phyloP scores from a whole-genome alignment of 371 early-diverging fungal genomes.

The Zancudomyces culisetae region DNA sequence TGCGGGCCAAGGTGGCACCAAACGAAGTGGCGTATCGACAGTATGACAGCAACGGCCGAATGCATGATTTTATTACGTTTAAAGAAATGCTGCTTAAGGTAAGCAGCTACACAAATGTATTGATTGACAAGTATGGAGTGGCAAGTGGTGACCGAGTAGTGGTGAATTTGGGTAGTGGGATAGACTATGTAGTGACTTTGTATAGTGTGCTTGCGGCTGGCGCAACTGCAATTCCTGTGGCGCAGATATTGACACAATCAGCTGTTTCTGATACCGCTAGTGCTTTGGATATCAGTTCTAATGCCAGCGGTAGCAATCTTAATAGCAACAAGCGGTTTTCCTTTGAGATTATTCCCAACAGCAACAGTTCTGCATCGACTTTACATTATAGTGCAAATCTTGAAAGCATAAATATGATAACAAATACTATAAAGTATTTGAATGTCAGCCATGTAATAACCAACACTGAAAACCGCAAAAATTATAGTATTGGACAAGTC shows the following conservation, averaged over 20 bases:
- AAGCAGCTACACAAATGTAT: conserved; percentile 36
- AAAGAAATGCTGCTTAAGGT: conserved; percentile 47
- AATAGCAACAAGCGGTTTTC: conserved; percentile 27
- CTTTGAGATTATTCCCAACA: conserved; percentile 42
- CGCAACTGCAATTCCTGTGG: conserved; percentile 47
- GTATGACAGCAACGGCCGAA: conserved; percentile 36
- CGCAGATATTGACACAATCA: conserved; percentile 31
- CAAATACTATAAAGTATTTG: conserved; percentile 11
- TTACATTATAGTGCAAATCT: neutral
- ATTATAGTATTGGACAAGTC: neutral
- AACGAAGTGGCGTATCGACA: conserved; percentile 44
- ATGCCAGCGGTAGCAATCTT: conserved; percentile 36
- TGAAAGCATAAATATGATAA: conserved; percentile 3
- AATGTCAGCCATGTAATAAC: conserved; percentile 10
- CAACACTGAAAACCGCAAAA: conserved; percentile 2
- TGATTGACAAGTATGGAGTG: conserved; percentile 34
- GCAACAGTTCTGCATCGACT: conserved; percentile 22
- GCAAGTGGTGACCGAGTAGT: conserved; percentile 38
- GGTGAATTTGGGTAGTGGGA: conserved; percentile 43
- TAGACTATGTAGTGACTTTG: conserved; percentile 51
- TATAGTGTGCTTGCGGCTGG: conserved; percentile 67
- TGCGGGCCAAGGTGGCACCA: conserved; percentile 42
- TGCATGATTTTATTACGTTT: conserved; percentile 42
- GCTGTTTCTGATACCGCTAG: conserved; percentile 44
- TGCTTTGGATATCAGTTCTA: conserved; percentile 32